Evolutionary conservation across 139 green algal species (phyloP), one percentile per base, ranked within the genome.

Genomic region (Nannochloris sp.): DNA sequence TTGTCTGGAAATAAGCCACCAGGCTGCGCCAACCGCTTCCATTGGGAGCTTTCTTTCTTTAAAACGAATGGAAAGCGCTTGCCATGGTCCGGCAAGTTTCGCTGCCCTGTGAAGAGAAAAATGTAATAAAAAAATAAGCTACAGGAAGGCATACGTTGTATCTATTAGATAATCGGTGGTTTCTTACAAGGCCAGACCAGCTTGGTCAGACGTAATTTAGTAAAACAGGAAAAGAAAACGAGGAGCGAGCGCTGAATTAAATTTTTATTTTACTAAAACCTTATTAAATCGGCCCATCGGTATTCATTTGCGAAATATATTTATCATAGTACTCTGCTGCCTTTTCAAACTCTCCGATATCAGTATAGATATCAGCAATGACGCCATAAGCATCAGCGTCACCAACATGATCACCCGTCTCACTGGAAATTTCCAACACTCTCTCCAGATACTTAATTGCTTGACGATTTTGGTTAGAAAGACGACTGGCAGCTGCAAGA

Each of bases 291-390:
- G 79, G 78, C 23, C 78, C 81, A n/a, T 91, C 83, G 4, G 46
- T 64, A 53, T 77, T 70, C 82, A 93, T 92, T 27, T 55, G 56
- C 10, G 64, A 55, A 46, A 95, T 91, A 73, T 92, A 94, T 56
- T 83, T 87, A 74, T 95, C 90, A 70, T 96, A 96, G 66, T 78
- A 95, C 25, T 81, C 45, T 12, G 88, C 90, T 6, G 90, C 89
- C 68, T 89, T 87, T 54, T 96, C 91, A 73, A 96, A 92, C 39
- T 96, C 84, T 6, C 83, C 86, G 66, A 96, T 78, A 47, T 96
- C 90, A 31, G 91, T 95, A 80, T 95, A 94, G 55, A 91, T 89
- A 77, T 97, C 91, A 12, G 91, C 91, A 65, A 97, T 97, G 53
- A 81, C 89, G 37, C 91, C 91, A 54, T 90, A 96, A 1, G 88